These are phyloP conservation scores for Cryptosporidium andersoni DNA, from an alignment of 169 alveolate species.

Conservation along the genomic window DNA sequence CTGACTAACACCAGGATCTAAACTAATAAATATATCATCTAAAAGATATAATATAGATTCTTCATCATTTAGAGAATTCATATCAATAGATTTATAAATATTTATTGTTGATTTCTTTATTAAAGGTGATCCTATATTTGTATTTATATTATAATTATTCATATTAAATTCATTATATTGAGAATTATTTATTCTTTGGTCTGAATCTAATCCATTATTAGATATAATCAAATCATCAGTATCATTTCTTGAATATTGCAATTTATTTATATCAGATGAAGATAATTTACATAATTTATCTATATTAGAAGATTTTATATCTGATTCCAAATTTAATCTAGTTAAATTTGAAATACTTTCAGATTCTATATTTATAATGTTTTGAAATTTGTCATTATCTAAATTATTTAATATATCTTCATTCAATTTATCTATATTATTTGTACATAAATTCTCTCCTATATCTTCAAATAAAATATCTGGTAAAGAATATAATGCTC, in stretches of 20 bases:
- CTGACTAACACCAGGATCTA: slow-evolving; percentile 66
- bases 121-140: not conserved
- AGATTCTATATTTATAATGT: no score
- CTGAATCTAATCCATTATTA: not conserved
- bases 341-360: no score
- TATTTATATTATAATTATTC: not conserved
- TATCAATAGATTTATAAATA: not conserved
- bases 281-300: no score
- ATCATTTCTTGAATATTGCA: no score
- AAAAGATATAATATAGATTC: slow-evolving; percentile 35
- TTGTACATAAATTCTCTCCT: no score
- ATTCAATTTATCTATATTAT: no score
- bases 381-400: no score
- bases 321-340: no score
- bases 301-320: no score
- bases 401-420: no score
- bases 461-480: not conserved
- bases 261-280: no score
- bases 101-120: not conserved
- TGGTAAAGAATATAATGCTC: slow-evolving; percentile 80
- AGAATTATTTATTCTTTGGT: not conserved
- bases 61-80: not conserved
- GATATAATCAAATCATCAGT: no score
- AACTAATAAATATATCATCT: slow-evolving; percentile 46
- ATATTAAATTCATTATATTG: not conserved